phyloP scores from a whole-genome alignment of 78 protist genomes.

The Dictyostelium intermedium region DNA sequence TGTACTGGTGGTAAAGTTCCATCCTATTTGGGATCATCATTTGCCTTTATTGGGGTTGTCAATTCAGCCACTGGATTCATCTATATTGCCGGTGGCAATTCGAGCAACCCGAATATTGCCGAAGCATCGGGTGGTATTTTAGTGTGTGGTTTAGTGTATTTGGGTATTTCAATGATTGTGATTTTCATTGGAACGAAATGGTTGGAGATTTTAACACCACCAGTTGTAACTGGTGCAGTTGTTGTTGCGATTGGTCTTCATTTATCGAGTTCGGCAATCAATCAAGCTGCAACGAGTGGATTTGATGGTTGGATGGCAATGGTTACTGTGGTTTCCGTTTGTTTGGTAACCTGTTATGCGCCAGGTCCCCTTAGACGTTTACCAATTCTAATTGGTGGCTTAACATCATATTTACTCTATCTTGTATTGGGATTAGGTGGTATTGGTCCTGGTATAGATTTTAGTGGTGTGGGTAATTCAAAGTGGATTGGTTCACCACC shows the following conservation, averaged over 20 bases:
- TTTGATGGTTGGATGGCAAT: slow-evolving; percentile 27
- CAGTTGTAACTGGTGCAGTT: slow-evolving; percentile 35
- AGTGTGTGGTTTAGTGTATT: background rate
- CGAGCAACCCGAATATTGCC: background rate
- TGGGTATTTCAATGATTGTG: background rate
- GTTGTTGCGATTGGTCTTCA: slow-evolving; percentile 1
- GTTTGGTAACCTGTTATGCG: background rate
- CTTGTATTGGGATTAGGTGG: background rate
- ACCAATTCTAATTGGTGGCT: slow-evolving; percentile 32
- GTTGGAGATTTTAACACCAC: slow-evolving; percentile 20
- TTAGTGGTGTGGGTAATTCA: background rate
- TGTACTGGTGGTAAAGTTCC: slow-evolving; percentile 28
- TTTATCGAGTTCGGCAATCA: background rate
- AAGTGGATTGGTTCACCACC: slow-evolving; percentile 29
- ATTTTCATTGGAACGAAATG: background rate
- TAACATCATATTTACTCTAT: background rate
- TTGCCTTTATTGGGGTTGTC: slow-evolving; percentile 44
- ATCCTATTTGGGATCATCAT: slow-evolving; percentile 23
- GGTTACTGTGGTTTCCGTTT: background rate
- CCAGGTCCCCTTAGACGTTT: slow-evolving; percentile 35
- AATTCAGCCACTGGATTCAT: slow-evolving; percentile 21
- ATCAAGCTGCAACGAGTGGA: background rate
- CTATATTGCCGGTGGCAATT: background rate
- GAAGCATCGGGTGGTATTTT: slow-evolving; percentile 25
- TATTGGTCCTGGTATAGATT: slow-evolving; percentile 42